These are phyloP conservation scores for Apiospora pterosperma DNA, from an alignment of 2,329 filamentous ascomycete genomes.

Conservation along the genomic window DNA sequence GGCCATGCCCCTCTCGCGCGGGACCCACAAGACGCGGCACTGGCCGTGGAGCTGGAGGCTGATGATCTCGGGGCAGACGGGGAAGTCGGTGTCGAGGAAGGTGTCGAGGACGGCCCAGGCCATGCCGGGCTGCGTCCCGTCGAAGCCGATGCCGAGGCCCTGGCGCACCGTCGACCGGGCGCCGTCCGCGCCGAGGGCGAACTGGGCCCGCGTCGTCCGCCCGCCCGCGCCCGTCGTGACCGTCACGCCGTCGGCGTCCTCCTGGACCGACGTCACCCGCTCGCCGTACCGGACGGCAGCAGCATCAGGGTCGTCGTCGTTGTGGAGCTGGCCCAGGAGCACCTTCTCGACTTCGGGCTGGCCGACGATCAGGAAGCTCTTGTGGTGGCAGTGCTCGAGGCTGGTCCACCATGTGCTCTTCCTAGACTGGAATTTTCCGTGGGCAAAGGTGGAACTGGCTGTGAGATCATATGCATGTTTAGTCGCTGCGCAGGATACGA, in stretches of 20 bases:
- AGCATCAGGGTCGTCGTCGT: constrained; percentile 8
- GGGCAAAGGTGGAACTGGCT: constrained; percentile 45
- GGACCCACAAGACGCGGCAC: constrained; percentile 46
- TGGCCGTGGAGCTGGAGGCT: constrained; percentile 43
- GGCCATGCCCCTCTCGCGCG: constrained; percentile 42
- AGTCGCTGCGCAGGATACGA: not conserved
- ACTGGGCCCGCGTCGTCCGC: constrained; percentile 30
- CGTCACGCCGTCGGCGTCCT: constrained; percentile 18
- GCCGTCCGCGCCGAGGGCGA: constrained; percentile 50
- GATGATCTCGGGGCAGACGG: constrained; percentile 42
- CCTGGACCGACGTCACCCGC: constrained; percentile 25
- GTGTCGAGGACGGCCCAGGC: constrained; percentile 46
- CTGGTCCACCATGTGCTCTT: constrained; percentile 46
- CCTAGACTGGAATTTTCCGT: constrained; percentile 42
- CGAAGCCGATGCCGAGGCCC: constrained; percentile 35
- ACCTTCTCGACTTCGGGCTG: constrained; percentile 41
- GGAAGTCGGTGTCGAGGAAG: constrained; percentile 46
- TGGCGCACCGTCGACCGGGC: constrained; percentile 44
- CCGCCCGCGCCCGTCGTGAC: constrained; percentile 22
- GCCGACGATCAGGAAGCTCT: constrained; percentile 48
- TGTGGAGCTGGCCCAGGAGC: constrained; percentile 29
- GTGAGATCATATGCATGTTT: not conserved
- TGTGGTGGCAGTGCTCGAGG: constrained; percentile 40
- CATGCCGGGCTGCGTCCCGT: constrained; percentile 47
- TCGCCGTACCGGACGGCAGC: constrained; percentile 33